phyloP scores from a whole-genome alignment of 2,329 filamentous ascomycete species.

The Ascochyta clinopodiicola region DNA sequence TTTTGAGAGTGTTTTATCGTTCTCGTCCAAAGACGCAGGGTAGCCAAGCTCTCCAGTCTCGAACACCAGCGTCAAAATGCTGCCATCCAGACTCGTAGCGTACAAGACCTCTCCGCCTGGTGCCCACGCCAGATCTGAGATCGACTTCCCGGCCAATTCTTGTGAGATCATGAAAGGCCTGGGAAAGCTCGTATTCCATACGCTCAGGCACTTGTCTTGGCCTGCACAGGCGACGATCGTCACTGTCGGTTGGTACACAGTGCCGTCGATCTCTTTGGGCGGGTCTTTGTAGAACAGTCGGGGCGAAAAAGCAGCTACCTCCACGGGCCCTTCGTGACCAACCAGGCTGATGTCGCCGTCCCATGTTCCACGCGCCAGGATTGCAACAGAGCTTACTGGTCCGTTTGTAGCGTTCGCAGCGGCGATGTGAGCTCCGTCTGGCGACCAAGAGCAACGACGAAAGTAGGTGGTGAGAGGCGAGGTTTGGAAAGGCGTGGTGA shows the following conservation, averaged over 20 bases:
- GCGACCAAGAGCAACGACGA: conserved; percentile 94
- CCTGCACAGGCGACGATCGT: conserved; percentile 97
- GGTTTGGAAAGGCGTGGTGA: conserved; percentile 83
- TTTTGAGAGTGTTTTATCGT: conserved; percentile 89
- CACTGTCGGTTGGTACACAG: conserved; percentile 63
- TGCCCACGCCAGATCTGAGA: conserved; percentile 92
- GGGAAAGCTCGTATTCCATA: conserved; percentile 97
- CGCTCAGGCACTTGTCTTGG: conserved; percentile 92
- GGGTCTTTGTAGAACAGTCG: conserved; percentile 81
- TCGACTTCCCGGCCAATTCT: conserved; percentile 87
- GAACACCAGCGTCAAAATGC: conserved; percentile 82
- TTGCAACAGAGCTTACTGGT: conserved; percentile 94
- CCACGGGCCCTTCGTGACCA: conserved; percentile 93
- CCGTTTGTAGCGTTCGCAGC: conserved; percentile 97
- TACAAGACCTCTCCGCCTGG: conserved; percentile 89
- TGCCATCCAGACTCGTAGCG: conserved; percentile 86
- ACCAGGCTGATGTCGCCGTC: conserved; percentile 97
- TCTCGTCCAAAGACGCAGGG: conserved; percentile 84
- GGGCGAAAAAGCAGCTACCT: conserved; percentile 97
- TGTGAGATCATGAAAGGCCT: conserved; percentile 88
- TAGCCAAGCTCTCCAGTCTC: conserved; percentile 88
- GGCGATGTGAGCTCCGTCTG: conserved; percentile 95
- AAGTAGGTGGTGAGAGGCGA: conserved; percentile 98
- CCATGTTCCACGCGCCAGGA: conserved; percentile 91
- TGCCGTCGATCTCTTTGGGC: conserved; percentile 57